Percentiles rank a stretch among this genome's conserved stretches.
Evolutionary conservation across 129 eudicot genomes (phyloP).

Genomic region (Tagetes patula): DNA sequence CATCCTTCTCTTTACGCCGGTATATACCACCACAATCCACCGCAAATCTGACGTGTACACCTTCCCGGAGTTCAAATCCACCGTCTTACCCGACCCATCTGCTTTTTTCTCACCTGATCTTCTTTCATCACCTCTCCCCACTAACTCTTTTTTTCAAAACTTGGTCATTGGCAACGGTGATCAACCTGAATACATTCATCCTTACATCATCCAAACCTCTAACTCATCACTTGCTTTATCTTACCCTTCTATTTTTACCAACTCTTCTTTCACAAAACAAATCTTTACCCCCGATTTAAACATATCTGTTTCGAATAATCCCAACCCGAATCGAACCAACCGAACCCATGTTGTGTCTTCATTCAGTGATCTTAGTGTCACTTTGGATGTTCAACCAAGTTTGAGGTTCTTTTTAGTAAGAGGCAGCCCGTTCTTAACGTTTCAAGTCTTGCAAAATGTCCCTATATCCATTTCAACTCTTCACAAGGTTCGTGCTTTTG

Average conservation of each 20-base stretch:
- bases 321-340: slow-evolving; percentile 29
- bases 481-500: slow-evolving; percentile 48
- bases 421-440: slow-evolving; percentile 80
- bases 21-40: slow-evolving; percentile 25
- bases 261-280: slow-evolving; percentile 48
- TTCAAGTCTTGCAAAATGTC: slow-evolving; percentile 31
- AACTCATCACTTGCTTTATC: slow-evolving; percentile 59
- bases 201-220: slow-evolving; percentile 58
- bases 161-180: slow-evolving; percentile 70
- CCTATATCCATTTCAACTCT: slow-evolving; percentile 52
- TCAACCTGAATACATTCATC: slow-evolving; percentile 81
- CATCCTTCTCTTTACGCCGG: neutral
- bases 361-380: slow-evolving; percentile 62
- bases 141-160: slow-evolving; percentile 81
- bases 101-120: slow-evolving; percentile 62
- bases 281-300: slow-evolving; percentile 61
- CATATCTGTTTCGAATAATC: slow-evolving; percentile 41
- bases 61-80: slow-evolving; percentile 56
- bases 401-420: slow-evolving; percentile 69
- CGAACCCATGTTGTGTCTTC: slow-evolving; percentile 53
- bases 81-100: slow-evolving; percentile 76
- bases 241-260: slow-evolving; percentile 60
- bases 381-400: slow-evolving; percentile 59
- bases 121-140: slow-evolving; percentile 69
- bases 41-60: slow-evolving; percentile 35